Conservation (phyloP, 1,284 basidiomycete species). For the Microbotryum violaceum region DNA sequence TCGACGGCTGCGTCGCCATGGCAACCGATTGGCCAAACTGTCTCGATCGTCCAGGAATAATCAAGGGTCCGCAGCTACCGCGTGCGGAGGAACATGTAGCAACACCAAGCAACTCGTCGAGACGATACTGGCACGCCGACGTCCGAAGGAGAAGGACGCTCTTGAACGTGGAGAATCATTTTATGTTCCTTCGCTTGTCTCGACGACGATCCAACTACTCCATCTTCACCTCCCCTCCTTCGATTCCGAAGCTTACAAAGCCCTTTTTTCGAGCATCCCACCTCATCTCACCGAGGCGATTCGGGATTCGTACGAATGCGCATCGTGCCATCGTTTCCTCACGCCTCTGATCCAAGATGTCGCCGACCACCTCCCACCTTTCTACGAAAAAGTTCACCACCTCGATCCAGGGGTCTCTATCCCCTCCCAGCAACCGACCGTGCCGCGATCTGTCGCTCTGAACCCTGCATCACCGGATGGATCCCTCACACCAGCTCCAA, state of each 20-base stretch:
- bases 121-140: not conserved
- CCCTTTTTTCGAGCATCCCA: not conserved
- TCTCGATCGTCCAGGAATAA: not conserved
- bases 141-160: not conserved
- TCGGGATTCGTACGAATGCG: not conserved
- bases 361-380: not conserved
- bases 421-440: not conserved
- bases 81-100: not conserved
- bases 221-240: not conserved
- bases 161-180: not conserved
- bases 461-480: not conserved
- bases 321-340: not conserved
- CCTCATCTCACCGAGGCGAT: not conserved
- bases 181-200: not conserved
- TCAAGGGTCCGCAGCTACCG: not conserved
- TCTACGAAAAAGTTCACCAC: not conserved
- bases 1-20: not conserved
- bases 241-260: not conserved
- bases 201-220: not conserved
- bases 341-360: not conserved
- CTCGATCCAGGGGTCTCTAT: slow-evolving; percentile 1
- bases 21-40: not conserved
- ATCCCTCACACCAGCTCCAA: not conserved
- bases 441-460: not conserved
- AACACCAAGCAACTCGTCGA: not conserved